phyloP scores from a whole-genome alignment of 169 alveolate genomes.

The Eimeria sp. region DNA sequence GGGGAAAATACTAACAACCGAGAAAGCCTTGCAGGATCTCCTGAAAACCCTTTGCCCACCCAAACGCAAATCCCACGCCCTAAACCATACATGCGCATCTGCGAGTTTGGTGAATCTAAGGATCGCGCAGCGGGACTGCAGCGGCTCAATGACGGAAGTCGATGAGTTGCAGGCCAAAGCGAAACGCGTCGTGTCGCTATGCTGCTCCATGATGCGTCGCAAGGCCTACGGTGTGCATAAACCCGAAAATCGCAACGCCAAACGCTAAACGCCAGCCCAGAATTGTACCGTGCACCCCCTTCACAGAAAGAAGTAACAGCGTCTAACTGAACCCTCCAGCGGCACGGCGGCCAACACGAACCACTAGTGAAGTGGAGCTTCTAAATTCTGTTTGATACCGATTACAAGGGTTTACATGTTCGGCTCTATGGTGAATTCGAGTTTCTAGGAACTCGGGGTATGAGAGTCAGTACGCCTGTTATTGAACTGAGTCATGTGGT shows the following conservation, averaged over 20 bases:
- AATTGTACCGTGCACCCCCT: too few relatives aligned
- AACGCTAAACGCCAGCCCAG: not conserved
- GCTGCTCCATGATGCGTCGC: constrained; percentile 99
- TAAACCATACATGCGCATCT: constrained; percentile 93
- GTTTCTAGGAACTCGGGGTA: too few relatives aligned
- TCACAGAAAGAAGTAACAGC: too few relatives aligned
- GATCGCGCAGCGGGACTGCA: constrained; percentile 99
- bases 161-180: constrained; percentile 99
- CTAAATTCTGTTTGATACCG: too few relatives aligned
- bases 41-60: constrained; percentile 4
- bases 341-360: too few relatives aligned
- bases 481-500: not conserved
- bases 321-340: too few relatives aligned
- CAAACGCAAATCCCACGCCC: not conserved
- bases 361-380: too few relatives aligned
- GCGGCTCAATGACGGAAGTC: constrained; percentile 99
- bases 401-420: too few relatives aligned
- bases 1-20: too few relatives aligned
- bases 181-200: constrained; percentile 98
- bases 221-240: constrained; percentile 90
- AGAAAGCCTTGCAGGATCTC: too few relatives aligned
- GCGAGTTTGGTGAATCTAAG: constrained; percentile 97
- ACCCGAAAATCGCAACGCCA: not conserved
- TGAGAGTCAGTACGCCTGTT: too few relatives aligned
- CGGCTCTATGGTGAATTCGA: too few relatives aligned